These are phyloP conservation scores for Mycena floridula DNA, from an alignment of 768 basidiomycete species.

Conservation along the genomic window DNA sequence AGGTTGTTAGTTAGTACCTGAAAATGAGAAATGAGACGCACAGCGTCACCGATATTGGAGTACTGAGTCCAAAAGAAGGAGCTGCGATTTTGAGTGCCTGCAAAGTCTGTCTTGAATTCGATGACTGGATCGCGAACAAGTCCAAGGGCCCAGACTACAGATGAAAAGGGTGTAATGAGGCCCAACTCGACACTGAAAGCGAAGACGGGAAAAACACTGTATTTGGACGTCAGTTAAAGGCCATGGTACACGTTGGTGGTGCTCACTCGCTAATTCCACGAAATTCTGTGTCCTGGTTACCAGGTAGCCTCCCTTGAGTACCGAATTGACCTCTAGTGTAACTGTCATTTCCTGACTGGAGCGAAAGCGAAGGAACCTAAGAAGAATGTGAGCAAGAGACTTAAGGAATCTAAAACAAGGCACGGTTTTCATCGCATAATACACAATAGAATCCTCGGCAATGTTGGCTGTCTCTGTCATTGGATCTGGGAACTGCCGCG, in stretches of 20 bases:
- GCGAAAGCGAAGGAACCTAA: constrained; percentile 2
- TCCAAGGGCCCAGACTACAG: constrained; percentile 10
- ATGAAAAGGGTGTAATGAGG: constrained; percentile 1
- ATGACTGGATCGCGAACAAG: constrained; percentile 9
- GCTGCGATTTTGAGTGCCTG: constrained; percentile 3
- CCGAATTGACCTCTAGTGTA: constrained; percentile 5
- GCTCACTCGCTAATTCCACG: constrained; percentile 6
- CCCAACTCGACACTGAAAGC: constrained; percentile 9
- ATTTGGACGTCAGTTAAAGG: neutral
- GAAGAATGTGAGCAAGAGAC: neutral
- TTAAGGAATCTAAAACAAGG: neutral
- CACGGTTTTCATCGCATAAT: constrained; percentile 1
- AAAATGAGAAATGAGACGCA: neutral
- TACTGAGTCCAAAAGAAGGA: constrained; percentile 11
- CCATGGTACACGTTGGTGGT: neutral
- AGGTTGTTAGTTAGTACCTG: neutral
- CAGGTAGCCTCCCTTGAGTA: constrained; percentile 1
- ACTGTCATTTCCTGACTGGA: constrained; percentile 5
- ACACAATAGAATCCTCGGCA: constrained; percentile 10
- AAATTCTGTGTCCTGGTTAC: constrained; percentile 6
- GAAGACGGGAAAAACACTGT: constrained; percentile 9
- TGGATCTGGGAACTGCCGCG: constrained; percentile 2
- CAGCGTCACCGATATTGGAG: constrained; percentile 1
- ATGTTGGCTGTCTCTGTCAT: constrained; percentile 8
- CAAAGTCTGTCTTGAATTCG: constrained; percentile 1